Percentiles rank a stretch among this genome's conserved stretches.
Conservation (phyloP, 176 grass and related monocot species). For the Canna indica region DNA sequence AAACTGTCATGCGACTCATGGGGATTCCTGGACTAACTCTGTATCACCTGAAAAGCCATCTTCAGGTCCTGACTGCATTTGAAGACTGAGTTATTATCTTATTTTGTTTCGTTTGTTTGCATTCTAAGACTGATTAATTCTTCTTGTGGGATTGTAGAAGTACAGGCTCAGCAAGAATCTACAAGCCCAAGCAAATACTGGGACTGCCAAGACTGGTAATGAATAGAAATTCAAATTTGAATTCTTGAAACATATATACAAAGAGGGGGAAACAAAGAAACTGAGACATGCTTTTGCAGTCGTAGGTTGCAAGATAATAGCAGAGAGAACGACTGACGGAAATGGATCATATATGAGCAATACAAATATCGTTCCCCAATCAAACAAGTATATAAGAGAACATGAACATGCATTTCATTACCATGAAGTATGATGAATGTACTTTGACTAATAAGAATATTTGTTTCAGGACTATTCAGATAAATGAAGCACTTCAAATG, state of each 20-base stretch:
- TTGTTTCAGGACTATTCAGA: slow-evolving; percentile 49
- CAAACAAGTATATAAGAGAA: slow-evolving; percentile 57
- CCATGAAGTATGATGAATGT: background rate
- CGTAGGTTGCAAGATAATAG: slow-evolving; percentile 21
- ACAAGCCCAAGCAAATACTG: slow-evolving; percentile 46
- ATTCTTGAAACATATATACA: background rate
- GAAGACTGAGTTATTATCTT: no score
- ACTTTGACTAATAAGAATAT: background rate
- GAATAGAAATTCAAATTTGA: slow-evolving; percentile 3
- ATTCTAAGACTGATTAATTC: background rate
- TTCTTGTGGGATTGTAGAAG: slow-evolving; percentile 39
- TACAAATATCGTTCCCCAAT: slow-evolving; percentile 29
- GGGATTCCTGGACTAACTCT: slow-evolving; percentile 84
- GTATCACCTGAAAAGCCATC: slow-evolving; percentile 96
- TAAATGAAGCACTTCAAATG: slow-evolving; percentile 75
- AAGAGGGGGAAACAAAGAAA: background rate
- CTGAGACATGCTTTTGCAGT: slow-evolving; percentile 16
- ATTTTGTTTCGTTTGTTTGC: background rate
- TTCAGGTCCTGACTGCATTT: slow-evolving; percentile 68
- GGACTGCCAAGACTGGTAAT: slow-evolving; percentile 44
- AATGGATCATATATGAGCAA: slow-evolving; percentile 28
- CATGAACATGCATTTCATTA: background rate
- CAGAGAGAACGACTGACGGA: slow-evolving; percentile 41
- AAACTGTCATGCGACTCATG: slow-evolving; percentile 87
- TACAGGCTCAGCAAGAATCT: slow-evolving; percentile 81